Conservation (phyloP, 768 basidiomycete species). For the Cystobasidium tubakii region DNA sequence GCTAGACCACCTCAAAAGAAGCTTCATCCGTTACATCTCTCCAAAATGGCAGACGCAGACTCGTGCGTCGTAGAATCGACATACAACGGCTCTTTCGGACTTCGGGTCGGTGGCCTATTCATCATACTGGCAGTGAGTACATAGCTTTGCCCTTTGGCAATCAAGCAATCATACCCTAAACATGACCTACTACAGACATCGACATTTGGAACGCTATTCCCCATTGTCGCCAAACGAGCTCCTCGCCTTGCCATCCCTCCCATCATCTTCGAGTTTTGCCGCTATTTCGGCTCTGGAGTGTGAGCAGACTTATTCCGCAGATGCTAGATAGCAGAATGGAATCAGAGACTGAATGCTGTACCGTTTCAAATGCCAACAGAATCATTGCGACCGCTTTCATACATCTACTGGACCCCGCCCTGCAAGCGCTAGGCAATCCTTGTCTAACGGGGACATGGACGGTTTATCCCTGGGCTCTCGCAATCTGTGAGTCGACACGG, state of each 20-base stretch:
- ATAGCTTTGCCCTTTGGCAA: neutral
- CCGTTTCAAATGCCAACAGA: neutral
- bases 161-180: neutral
- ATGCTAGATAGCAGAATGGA: no score
- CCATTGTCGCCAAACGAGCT: constrained; percentile 30
- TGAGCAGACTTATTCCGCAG: neutral
- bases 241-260: constrained; percentile 9
- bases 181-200: constrained; percentile 7
- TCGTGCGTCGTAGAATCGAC: constrained; percentile 11
- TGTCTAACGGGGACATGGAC: constrained; percentile 69
- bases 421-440: constrained; percentile 62
- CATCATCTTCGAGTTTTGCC: constrained; percentile 35
- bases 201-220: constrained; percentile 35
- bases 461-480: constrained; percentile 18
- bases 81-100: constrained; percentile 27
- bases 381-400: constrained; percentile 51
- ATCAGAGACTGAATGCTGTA: no score
- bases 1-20: neutral
- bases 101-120: constrained; percentile 40
- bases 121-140: constrained; percentile 38
- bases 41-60: constrained; percentile 25
- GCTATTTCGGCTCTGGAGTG: constrained; percentile 40
- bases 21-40: neutral
- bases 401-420: constrained; percentile 69
- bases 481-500: constrained; percentile 8